Percentiles rank a stretch among this genome's conserved stretches.
Evolutionary conservation across 1,139 yeast species (phyloP).

Genomic region (Wickerhamiella infanticola): DNA sequence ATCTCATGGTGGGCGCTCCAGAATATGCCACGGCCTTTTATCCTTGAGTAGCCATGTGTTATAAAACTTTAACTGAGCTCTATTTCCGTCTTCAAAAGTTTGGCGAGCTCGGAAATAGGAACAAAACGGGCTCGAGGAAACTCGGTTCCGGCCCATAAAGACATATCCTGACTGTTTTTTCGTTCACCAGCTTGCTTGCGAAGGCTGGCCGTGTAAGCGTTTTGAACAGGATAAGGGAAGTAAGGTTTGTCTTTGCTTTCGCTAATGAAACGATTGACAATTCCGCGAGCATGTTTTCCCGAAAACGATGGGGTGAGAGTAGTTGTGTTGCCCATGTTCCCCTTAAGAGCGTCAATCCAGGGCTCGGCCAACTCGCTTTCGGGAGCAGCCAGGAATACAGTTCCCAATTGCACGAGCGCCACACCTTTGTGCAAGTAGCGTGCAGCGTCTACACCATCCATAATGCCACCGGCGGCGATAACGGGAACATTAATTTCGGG

Average conservation of each 20-base stretch:
- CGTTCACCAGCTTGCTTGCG: not conserved
- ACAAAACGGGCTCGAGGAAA: not conserved
- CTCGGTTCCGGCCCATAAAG: not conserved
- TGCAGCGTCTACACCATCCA: slow-evolving; percentile 21
- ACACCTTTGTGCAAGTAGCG: slow-evolving; percentile 29
- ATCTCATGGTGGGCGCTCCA: too few species aligned
- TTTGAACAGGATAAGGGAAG: not conserved
- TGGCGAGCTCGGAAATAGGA: not conserved
- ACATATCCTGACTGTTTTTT: not conserved
- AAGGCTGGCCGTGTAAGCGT: not conserved
- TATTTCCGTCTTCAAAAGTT: not conserved
- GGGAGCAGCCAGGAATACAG: slow-evolving; percentile 13
- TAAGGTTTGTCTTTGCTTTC: not conserved
- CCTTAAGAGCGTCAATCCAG: not conserved
- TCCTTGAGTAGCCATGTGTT: too few species aligned
- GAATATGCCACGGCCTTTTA: too few species aligned
- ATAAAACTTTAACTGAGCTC: not conserved
- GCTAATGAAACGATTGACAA: not conserved
- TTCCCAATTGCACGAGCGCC: slow-evolving; percentile 27
- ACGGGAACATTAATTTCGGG: slow-evolving; percentile 16
- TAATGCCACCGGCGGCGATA: slow-evolving; percentile 36
- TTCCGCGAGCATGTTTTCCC: not conserved
- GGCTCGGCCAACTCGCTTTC: slow-evolving; percentile 5
- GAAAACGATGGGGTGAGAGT: not conserved
- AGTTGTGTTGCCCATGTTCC: not conserved